Evolutionary conservation across 2,329 filamentous ascomycete species (phyloP).

Genomic region (Ploettnerulaceae sp.): DNA sequence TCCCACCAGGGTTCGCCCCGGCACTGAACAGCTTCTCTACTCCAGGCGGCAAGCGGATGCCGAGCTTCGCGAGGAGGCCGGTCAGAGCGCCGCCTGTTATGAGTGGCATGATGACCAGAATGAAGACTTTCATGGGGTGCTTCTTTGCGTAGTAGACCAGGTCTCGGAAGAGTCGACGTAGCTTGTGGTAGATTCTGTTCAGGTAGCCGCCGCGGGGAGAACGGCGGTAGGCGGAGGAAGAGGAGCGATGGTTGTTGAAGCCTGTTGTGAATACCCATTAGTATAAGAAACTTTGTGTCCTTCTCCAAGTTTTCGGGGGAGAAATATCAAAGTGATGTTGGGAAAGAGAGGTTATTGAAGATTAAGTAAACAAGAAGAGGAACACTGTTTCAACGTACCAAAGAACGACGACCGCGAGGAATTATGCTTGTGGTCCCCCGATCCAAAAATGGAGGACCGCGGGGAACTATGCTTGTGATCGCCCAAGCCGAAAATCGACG

Average conservation of each 20-base stretch:
- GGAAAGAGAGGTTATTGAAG: not conserved
- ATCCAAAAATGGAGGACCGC: slow-evolving; percentile 40
- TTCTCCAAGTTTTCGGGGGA: no score
- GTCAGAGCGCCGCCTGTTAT: slow-evolving; percentile 78
- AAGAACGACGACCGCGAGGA: slow-evolving; percentile 41
- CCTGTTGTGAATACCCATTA: not conserved
- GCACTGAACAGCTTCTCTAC: slow-evolving; percentile 54
- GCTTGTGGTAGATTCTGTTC: slow-evolving; percentile 64
- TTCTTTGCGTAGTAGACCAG: slow-evolving; percentile 75
- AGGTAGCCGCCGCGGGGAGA: slow-evolving; percentile 78
- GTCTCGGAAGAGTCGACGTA: slow-evolving; percentile 75
- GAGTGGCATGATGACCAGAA: slow-evolving; percentile 81
- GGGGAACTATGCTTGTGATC: slow-evolving; percentile 39
- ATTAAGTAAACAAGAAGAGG: no score
- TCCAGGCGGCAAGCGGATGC: slow-evolving; percentile 65
- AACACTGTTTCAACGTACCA: no score
- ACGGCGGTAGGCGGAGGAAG: slow-evolving; percentile 66
- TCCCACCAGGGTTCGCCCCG: slow-evolving; percentile 37
- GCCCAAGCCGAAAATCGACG: slow-evolving; percentile 39
- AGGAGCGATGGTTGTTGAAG: slow-evolving; percentile 24
- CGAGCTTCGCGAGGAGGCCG: slow-evolving; percentile 72
- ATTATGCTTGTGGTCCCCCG: slow-evolving; percentile 37
- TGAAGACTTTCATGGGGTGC: slow-evolving; percentile 82
- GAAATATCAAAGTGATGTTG: not conserved
- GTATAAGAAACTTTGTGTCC: not conserved